These are phyloP conservation scores for Blastobotrys raffinosifermentans DNA, from an alignment of 1,139 yeast genomes.

Conservation along the genomic window DNA sequence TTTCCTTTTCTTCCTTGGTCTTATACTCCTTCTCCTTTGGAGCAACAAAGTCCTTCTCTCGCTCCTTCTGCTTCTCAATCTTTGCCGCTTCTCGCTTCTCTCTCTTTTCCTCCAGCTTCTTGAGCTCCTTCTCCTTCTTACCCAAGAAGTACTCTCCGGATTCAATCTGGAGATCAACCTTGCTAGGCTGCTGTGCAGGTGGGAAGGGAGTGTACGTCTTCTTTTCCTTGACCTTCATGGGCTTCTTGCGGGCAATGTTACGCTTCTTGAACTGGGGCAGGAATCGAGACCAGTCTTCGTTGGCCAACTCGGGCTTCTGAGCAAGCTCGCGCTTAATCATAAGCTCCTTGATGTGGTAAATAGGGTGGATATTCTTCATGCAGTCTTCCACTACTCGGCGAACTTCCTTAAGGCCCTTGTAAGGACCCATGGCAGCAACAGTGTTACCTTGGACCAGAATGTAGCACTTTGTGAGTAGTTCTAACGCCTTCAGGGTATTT, in stretches of 20 bases:
- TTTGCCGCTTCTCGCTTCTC: slow-evolving; percentile 70
- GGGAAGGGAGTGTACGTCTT: slow-evolving; percentile 98
- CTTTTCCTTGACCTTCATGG: slow-evolving; percentile 53
- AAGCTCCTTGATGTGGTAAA: slow-evolving; percentile 90
- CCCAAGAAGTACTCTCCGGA: slow-evolving; percentile 97
- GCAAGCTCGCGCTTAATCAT: slow-evolving; percentile 96
- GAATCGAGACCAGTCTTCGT: slow-evolving; percentile 96
- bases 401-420: slow-evolving; percentile 83
- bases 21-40: slow-evolving; percentile 66
- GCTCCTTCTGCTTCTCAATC: slow-evolving; percentile 59
- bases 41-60: slow-evolving; percentile 74
- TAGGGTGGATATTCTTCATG: slow-evolving; percentile 94
- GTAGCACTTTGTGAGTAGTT: slow-evolving; percentile 86
- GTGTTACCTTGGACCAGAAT: slow-evolving; percentile 96
- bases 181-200: slow-evolving; percentile 94
- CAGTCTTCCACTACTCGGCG: slow-evolving; percentile 96
- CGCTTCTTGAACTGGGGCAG: slow-evolving; percentile 96
- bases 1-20: slow-evolving; percentile 20
- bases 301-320: slow-evolving; percentile 88
- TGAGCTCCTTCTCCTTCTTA: slow-evolving; percentile 69
- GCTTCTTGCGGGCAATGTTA: slow-evolving; percentile 90
- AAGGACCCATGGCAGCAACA: slow-evolving; percentile 96
- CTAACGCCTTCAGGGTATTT: slow-evolving; percentile 91
- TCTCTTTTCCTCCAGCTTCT: slow-evolving; percentile 69
- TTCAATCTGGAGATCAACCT: slow-evolving; percentile 94